A percentile compares a stretch with the other conserved stretches of the same genome.
Evolutionary conservation across 2,329 filamentous ascomycete genomes (phyloP).

Genomic region (Catunica adiposa): DNA sequence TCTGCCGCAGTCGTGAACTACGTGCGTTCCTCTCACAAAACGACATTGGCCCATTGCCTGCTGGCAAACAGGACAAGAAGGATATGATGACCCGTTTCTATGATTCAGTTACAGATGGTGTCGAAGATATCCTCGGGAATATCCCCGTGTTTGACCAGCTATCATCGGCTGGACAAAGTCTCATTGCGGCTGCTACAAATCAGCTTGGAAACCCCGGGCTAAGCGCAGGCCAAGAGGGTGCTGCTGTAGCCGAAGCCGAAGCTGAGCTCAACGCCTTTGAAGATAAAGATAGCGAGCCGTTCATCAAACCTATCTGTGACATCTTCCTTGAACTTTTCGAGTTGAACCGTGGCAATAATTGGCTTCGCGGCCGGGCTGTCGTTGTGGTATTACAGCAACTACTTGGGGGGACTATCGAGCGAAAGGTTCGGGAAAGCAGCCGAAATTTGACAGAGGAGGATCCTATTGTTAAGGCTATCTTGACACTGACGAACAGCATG

Average conservation of each 20-base stretch:
- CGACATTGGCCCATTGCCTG: conserved; percentile 42
- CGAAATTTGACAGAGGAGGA: conserved; percentile 61
- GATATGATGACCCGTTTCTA: conserved; percentile 92
- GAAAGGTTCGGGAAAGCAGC: conserved; percentile 78
- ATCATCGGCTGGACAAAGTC: conserved; percentile 78
- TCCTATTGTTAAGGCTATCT: conserved; percentile 58
- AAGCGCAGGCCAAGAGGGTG: conserved; percentile 35
- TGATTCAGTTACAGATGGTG: conserved; percentile 90
- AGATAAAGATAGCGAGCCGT: conserved; percentile 74
- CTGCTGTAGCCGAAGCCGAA: conserved; percentile 56
- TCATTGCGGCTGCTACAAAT: conserved; percentile 59
- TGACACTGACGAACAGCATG: conserved; percentile 55
- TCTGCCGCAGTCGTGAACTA: conserved; percentile 83
- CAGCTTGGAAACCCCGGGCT: conserved; percentile 41
- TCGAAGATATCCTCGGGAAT: conserved; percentile 95
- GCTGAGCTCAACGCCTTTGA: conserved; percentile 90
- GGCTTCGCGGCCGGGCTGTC: conserved; percentile 86
- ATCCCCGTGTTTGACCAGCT: conserved; percentile 91
- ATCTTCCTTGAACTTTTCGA: conserved; percentile 94
- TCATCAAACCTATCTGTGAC: conserved; percentile 96
- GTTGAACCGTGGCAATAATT: conserved; percentile 87
- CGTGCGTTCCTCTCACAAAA: conserved; percentile 85
- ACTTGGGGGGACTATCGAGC: conserved; percentile 86
- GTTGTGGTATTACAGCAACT: conserved; percentile 94
- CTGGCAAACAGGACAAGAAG: conserved; percentile 42